Percentiles rank a stretch among this genome's conserved stretches.
Evolutionary conservation across 331 rosid species (phyloP).

Genomic region (Acacia concinna): DNA sequence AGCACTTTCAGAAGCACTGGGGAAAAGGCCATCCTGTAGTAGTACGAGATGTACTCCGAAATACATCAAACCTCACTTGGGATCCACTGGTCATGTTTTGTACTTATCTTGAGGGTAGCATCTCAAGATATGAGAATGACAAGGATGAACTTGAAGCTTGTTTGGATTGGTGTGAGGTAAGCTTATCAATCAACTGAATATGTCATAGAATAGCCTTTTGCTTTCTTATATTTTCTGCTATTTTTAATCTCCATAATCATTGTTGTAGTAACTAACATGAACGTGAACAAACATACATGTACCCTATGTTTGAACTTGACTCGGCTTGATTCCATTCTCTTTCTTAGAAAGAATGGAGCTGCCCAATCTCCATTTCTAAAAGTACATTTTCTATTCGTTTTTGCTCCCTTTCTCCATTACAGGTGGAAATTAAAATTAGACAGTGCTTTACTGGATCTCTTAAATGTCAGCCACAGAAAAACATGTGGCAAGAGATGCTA

Average conservation of each 20-base stretch:
- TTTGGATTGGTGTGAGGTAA: slow-evolving; percentile 98
- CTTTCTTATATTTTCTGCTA: neutral
- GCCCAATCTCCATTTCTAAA: slow-evolving; percentile 9
- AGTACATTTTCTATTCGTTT: slow-evolving; percentile 9
- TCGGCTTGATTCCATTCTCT: neutral
- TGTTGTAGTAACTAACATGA: slow-evolving; percentile 3
- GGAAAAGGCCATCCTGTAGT: slow-evolving; percentile 90
- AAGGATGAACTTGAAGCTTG: slow-evolving; percentile 64
- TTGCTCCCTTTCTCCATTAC: slow-evolving; percentile 38
- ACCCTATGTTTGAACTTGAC: slow-evolving; percentile 1
- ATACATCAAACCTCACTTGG: slow-evolving; percentile 68
- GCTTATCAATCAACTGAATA: slow-evolving; percentile 33
- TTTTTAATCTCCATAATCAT: neutral
- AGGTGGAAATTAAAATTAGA: slow-evolving; percentile 90
- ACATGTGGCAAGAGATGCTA: slow-evolving; percentile 67
- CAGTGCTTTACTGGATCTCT: slow-evolving; percentile 85
- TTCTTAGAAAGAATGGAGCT: slow-evolving; percentile 13
- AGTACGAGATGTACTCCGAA: slow-evolving; percentile 64
- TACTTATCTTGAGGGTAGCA: slow-evolving; percentile 76
- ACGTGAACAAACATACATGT: neutral
- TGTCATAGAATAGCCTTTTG: neutral
- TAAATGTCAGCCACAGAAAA: slow-evolving; percentile 53
- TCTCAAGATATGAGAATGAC: slow-evolving; percentile 66
- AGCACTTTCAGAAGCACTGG: slow-evolving; percentile 98
- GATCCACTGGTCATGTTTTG: slow-evolving; percentile 84